Evolutionary conservation across 345 rosid species (phyloP).

Genomic region (Nephelium lappaceum): DNA sequence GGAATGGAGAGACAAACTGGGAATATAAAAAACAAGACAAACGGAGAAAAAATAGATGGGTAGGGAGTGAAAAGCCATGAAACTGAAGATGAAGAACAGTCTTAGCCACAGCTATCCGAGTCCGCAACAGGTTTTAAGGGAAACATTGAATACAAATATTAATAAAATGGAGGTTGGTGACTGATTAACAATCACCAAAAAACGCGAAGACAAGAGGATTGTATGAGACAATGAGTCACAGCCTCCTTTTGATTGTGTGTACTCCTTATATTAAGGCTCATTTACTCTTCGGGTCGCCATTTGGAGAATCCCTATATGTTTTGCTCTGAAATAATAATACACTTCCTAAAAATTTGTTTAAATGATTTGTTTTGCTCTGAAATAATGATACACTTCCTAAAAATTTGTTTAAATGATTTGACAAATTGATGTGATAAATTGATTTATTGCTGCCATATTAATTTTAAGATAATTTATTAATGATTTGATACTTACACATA

Average conservation of each 20-base stretch:
- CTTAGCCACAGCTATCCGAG: not conserved
- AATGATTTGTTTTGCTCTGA: too few relatives aligned
- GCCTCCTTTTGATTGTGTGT: not conserved
- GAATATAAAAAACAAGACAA: conserved; percentile 18
- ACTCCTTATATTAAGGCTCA: not conserved
- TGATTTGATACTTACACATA: too few relatives aligned
- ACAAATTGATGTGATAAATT: too few relatives aligned
- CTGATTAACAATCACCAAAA: conserved; percentile 1
- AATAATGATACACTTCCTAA: too few relatives aligned
- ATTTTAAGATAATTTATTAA: too few relatives aligned
- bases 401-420: too few relatives aligned
- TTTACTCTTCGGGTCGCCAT: not conserved
- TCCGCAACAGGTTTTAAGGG: conserved; percentile 11
- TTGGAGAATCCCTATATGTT: not conserved
- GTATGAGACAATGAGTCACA: not conserved
- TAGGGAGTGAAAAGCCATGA: conserved; percentile 39
- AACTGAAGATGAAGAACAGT: not conserved
- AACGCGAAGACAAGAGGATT: not conserved
- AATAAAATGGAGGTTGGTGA: not conserved
- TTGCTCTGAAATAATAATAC: too few relatives aligned
- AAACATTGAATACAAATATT: not conserved
- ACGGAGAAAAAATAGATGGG: conserved; percentile 10
- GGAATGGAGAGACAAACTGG: conserved; percentile 57
- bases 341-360: too few relatives aligned
- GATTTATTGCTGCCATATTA: too few relatives aligned